Percentiles rank a stretch among this genome's conserved stretches.
phyloP scores from a whole-genome alignment of 208 protist species.

The Tritrichomonas foetus region DNA sequence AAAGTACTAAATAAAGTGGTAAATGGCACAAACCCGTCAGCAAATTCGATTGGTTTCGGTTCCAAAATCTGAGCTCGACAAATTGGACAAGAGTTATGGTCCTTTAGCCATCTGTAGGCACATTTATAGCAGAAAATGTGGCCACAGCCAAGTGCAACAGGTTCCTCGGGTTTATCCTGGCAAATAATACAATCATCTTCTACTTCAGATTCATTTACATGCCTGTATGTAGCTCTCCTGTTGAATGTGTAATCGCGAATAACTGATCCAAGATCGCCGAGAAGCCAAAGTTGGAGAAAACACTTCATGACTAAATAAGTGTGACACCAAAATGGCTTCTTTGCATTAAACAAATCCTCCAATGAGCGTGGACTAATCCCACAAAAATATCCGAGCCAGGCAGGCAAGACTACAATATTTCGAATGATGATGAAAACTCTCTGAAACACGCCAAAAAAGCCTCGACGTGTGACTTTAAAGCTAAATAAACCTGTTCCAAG shows the following conservation, averaged over 20 bases:
- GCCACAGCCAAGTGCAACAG: not conserved
- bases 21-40: not conserved
- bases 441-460: slow-evolving; percentile 16
- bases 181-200: not conserved
- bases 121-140: slow-evolving; percentile 33
- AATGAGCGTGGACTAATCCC: not conserved
- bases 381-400: not conserved
- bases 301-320: slow-evolving; percentile 17
- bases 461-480: not conserved
- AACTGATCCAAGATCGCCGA: not conserved
- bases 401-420: too few relatives aligned
- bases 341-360: not conserved
- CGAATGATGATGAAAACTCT: not conserved
- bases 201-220: too few relatives aligned
- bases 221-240: not conserved
- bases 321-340: not conserved
- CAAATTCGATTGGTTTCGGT: not conserved
- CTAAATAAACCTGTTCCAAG: not conserved
- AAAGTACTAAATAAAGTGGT: not conserved
- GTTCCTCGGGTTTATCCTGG: not conserved
- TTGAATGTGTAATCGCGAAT: not conserved
- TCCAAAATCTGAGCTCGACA: not conserved
- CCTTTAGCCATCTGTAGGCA: not conserved
- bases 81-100: not conserved
- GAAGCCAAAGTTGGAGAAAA: not conserved